Base-by-base conservation (phyloP, 345 rosid species). In the Eucalyptus camaldulensis region DNA sequence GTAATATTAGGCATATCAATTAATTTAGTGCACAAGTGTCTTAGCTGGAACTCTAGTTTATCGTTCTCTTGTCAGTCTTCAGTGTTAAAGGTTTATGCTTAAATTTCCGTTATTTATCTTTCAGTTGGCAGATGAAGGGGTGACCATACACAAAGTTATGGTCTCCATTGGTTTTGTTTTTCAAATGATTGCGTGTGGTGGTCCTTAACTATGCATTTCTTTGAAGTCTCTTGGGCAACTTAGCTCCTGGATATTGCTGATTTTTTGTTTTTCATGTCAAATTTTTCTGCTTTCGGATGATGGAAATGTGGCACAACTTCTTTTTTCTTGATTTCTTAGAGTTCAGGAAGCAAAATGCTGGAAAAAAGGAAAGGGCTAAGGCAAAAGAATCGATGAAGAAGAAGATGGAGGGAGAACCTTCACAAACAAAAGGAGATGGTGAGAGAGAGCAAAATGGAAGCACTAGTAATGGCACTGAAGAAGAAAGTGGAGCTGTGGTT, bases 271-370 rank as follows among this genome's bases (percentile, higher is more conserved):
- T 40, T 40, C 85, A 76, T 40, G 47, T 2, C 47, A 21, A 76
- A 6, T 21, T 37, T 40, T 40, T 40, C 85, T 40, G 47, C 85
- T 76, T 37, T 40, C 3, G 29, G 1, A 76, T 76, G 85, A 76
- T 76, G 47, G 85, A 40, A 76, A 76, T 21, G 85, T 2, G 9
- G 85, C 47, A 10, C 9, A 4, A 5, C 49, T 54, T 43, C n/a
- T 80, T 81, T 87, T 33, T 29, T 90, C 87, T 49, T 87, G 92
- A 49, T 45, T 17, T 37, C 92, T 33, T 89, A 97, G 98, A 94
- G 85, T 97, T 95, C 88, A 95, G 91, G 91, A 93, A 91, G 94
- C 95, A 94, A 89, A 97, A 93, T 87, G 94, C 95, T 15, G 95
- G 89, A 49, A 76, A 76, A 40, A 86, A 86, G 45, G 87, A 95